Percentiles rank a stretch among this genome's conserved stretches.
These are phyloP conservation scores for Rhodamnia argentea DNA, from an alignment of 345 rosid genomes.

Conservation along the genomic window DNA sequence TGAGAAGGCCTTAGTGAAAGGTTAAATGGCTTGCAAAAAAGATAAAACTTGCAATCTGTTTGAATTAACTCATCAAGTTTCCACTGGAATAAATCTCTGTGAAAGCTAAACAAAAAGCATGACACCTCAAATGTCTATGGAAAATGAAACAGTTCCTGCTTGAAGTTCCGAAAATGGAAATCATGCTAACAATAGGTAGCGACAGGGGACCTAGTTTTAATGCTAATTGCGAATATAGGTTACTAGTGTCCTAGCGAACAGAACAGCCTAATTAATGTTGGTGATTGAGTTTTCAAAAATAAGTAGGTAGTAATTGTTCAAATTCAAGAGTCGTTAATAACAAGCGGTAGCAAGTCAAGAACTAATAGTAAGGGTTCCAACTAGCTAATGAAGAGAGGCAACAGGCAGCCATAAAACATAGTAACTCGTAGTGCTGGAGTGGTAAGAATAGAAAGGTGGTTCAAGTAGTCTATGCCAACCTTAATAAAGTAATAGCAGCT, in stretches of 20 bases:
- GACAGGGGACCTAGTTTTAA: not conserved
- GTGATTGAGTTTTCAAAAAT: not conserved
- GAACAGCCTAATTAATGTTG: not conserved
- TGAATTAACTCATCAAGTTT: not conserved
- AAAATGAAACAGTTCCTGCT: not conserved
- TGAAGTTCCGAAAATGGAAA: not conserved
- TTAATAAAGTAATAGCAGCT: not conserved
- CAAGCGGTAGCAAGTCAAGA: not conserved
- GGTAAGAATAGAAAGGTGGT: not conserved
- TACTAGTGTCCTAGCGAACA: not conserved
- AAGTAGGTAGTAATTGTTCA: not conserved
- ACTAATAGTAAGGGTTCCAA: not conserved
- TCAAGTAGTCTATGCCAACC: not conserved
- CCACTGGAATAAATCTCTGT: not conserved
- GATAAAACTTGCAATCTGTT: not conserved
- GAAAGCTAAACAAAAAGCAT: not conserved
- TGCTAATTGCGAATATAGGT: not conserved
- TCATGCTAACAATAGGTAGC: not conserved
- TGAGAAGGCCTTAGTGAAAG: not conserved
- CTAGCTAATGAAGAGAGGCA: not conserved
- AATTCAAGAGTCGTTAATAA: not conserved
- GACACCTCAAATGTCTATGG: not conserved
- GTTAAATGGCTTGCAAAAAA: not conserved
- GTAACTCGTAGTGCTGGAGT: not conserved
- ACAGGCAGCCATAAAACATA: not conserved